Conservation (phyloP, 2,329 filamentous ascomycete species). For the Myriosclerotinia scirpicola region DNA sequence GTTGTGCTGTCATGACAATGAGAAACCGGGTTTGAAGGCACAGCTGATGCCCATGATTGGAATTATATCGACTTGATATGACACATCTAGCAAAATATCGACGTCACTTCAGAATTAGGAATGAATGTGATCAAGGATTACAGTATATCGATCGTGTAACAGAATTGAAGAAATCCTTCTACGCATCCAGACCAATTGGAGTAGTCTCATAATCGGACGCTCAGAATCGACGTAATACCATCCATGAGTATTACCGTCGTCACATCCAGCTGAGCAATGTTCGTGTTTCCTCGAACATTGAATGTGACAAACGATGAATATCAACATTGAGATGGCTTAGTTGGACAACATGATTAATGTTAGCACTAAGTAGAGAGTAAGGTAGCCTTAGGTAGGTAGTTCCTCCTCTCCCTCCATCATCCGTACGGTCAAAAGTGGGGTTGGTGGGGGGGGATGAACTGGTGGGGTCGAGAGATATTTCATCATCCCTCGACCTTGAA, state of each 20-base stretch:
- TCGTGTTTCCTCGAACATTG: too few relatives aligned
- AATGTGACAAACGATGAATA: too few relatives aligned
- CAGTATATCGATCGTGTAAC: background rate
- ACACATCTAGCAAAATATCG: background rate
- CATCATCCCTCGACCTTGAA: constrained; percentile 7
- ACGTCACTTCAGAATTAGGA: background rate
- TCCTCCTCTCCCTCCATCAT: too few relatives aligned
- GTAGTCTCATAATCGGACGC: background rate
- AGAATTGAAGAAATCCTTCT: background rate
- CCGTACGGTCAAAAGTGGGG: background rate
- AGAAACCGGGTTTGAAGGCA: background rate
- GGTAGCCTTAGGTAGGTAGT: too few relatives aligned
- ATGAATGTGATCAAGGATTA: background rate
- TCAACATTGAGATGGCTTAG: too few relatives aligned
- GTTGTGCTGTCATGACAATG: background rate
- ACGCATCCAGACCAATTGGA: background rate
- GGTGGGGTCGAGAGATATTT: constrained; percentile 6
- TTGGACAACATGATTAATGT: too few relatives aligned
- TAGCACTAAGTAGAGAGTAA: too few relatives aligned
- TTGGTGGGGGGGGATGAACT: background rate
- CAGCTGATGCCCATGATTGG: background rate
- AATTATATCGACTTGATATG: too few relatives aligned
- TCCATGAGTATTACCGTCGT: too few relatives aligned
- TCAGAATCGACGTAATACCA: too few relatives aligned
- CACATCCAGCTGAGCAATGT: too few relatives aligned